Conservation (phyloP, 306 rosid species). For the Fragaria iinumae region DNA sequence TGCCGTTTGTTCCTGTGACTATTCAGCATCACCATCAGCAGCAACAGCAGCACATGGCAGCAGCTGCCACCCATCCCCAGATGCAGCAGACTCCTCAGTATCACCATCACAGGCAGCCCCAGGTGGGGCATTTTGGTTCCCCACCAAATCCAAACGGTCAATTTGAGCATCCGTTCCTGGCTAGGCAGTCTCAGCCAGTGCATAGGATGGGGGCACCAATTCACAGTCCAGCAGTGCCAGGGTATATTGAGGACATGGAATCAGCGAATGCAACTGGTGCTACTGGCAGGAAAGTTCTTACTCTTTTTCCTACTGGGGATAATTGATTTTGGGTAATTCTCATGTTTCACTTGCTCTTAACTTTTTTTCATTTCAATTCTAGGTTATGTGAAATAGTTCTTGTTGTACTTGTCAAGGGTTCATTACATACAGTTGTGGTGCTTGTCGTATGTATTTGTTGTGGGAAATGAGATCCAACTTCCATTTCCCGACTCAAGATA, state of each 20-base stretch:
- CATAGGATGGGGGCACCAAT: slow-evolving; percentile 77
- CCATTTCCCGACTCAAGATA: slow-evolving; percentile 33
- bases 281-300: slow-evolving; percentile 83
- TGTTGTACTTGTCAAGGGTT: slow-evolving; percentile 38
- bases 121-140: slow-evolving; percentile 82
- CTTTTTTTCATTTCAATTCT: slow-evolving; percentile 18
- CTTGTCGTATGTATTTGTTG: slow-evolving; percentile 28
- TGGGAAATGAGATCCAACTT: slow-evolving; percentile 27
- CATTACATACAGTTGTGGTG: slow-evolving; percentile 30
- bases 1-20: slow-evolving; percentile 86
- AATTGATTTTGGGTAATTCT: slow-evolving; percentile 57
- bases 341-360: slow-evolving; percentile 5
- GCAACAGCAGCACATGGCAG: slow-evolving; percentile 65
- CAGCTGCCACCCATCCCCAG: slow-evolving; percentile 41
- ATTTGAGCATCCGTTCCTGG: slow-evolving; percentile 74
- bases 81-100: slow-evolving; percentile 50
- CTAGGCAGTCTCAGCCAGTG: slow-evolving; percentile 63
- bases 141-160: slow-evolving; percentile 66
- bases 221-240: slow-evolving; percentile 44
- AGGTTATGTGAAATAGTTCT: slow-evolving; percentile 33
- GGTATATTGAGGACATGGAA: slow-evolving; percentile 76
- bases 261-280: slow-evolving; percentile 78
- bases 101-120: slow-evolving; percentile 41
- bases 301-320: slow-evolving; percentile 88
- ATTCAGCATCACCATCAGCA: slow-evolving; percentile 71